A percentile compares a stretch with the other conserved stretches of the same genome.
phyloP scores from a whole-genome alignment of 345 rosid species.

The Gossypium longicalyx region DNA sequence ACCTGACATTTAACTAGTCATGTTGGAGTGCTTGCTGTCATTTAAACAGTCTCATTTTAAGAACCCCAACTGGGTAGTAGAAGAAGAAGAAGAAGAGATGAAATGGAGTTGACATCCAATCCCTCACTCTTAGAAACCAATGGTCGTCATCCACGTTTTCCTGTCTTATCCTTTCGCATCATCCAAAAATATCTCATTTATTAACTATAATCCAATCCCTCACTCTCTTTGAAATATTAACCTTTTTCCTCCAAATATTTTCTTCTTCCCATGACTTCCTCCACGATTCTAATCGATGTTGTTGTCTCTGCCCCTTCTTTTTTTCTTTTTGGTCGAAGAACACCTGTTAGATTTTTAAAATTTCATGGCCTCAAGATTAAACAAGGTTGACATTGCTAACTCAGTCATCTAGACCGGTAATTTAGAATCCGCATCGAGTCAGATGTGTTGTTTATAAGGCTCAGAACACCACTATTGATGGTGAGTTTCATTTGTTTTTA shows the following conservation, averaged over 20 bases:
- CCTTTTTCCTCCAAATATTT: background rate
- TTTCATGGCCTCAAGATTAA: too few relatives aligned
- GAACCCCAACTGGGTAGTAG: too few relatives aligned
- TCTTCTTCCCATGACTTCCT: slow-evolving; percentile 13
- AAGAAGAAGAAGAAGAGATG: too few relatives aligned
- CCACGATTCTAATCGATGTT: background rate
- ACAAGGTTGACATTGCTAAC: background rate
- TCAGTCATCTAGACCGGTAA: slow-evolving; percentile 12
- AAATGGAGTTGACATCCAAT: too few relatives aligned
- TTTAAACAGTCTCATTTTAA: too few relatives aligned
- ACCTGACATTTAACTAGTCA: too few relatives aligned
- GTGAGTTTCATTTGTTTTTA: background rate
- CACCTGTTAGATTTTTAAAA: slow-evolving; percentile 6
- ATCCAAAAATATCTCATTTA: too few relatives aligned
- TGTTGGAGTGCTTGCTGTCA: too few relatives aligned
- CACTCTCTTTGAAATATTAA: background rate
- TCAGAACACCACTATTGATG: slow-evolving; percentile 21
- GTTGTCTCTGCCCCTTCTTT: background rate
- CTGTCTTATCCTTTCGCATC: too few relatives aligned
- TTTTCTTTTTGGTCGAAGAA: slow-evolving; percentile 2
- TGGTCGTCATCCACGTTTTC: too few relatives aligned
- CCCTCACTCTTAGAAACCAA: too few relatives aligned
- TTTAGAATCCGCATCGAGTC: background rate
- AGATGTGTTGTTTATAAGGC: background rate
- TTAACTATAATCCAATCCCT: too few relatives aligned